These are phyloP conservation scores for Lepidium sativum DNA, from an alignment of 345 rosid genomes.

Conservation along the genomic window DNA sequence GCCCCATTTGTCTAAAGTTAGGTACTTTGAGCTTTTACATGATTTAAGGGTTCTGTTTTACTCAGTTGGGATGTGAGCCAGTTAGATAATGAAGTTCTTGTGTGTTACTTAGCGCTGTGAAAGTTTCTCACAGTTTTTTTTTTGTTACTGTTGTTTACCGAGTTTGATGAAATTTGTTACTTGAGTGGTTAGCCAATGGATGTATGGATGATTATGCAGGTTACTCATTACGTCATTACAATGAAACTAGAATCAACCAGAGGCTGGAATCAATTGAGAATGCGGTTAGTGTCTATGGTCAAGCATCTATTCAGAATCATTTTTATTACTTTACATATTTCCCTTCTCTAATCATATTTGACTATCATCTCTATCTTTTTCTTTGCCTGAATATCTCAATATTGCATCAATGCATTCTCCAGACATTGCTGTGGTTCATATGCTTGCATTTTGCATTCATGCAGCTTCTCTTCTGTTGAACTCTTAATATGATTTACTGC, in stretches of 20 bases:
- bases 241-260: slow-evolving; percentile 48
- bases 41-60: neutral
- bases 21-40: neutral
- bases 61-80: neutral
- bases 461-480: neutral
- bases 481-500: neutral
- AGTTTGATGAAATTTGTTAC: neutral
- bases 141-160: neutral
- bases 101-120: neutral
- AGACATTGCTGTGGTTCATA: too few relatives aligned
- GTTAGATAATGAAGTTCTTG: neutral
- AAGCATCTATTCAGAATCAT: too few relatives aligned
- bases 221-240: slow-evolving; percentile 49
- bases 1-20: neutral
- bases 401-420: neutral
- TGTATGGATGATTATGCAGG: slow-evolving; percentile 38
- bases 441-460: slow-evolving; percentile 6
- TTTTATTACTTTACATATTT: too few relatives aligned
- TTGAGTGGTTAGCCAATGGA: slow-evolving; percentile 2
- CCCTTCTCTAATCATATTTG: too few relatives aligned
- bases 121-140: neutral
- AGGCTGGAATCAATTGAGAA: slow-evolving; percentile 65
- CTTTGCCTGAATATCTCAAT: neutral
- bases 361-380: too few relatives aligned
- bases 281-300: slow-evolving; percentile 37